Conservation (phyloP, 257 asterid species). For the Pogostemon cablin region DNA sequence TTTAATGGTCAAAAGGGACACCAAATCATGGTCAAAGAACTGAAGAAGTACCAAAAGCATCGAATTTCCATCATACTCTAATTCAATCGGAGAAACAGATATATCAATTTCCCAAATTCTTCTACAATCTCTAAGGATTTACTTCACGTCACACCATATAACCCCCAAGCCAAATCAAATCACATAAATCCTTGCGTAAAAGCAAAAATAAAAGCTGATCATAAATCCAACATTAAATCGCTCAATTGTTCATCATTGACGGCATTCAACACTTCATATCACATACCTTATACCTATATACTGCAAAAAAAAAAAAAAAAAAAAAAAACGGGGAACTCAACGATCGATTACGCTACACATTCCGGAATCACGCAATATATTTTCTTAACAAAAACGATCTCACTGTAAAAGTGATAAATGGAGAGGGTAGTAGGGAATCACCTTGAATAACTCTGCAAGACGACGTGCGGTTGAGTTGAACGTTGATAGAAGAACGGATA, state of each 20-base stretch:
- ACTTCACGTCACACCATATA: not conserved
- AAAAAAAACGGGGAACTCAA: conserved; percentile 5
- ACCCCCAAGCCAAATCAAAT: not conserved
- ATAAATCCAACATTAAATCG: conserved; percentile 17
- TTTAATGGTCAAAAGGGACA: not conserved
- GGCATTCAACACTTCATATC: not conserved
- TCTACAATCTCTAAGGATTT: not conserved
- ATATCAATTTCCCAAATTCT: not conserved
- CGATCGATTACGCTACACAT: not conserved
- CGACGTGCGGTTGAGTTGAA: conserved; percentile 20
- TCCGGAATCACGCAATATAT: not conserved
- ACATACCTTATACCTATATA: conserved; percentile 3
- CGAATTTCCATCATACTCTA: not conserved
- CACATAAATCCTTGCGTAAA: not conserved
- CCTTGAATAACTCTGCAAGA: conserved; percentile 33
- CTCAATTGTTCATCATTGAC: not conserved
- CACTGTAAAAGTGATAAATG: not conserved
- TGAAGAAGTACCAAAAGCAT: not conserved
- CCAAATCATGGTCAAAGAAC: not conserved
- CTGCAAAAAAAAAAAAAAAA: not conserved
- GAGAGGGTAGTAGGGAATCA: conserved; percentile 19
- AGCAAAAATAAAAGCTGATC: conserved; percentile 7
- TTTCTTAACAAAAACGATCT: not conserved
- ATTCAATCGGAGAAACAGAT: conserved; percentile 19
- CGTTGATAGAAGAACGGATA: conserved; percentile 16